Percentiles rank a stretch among this genome's conserved stretches.
Evolutionary conservation across 352 stramenopile genomes (phyloP).

Genomic region (Phytophthora hibernalis): DNA sequence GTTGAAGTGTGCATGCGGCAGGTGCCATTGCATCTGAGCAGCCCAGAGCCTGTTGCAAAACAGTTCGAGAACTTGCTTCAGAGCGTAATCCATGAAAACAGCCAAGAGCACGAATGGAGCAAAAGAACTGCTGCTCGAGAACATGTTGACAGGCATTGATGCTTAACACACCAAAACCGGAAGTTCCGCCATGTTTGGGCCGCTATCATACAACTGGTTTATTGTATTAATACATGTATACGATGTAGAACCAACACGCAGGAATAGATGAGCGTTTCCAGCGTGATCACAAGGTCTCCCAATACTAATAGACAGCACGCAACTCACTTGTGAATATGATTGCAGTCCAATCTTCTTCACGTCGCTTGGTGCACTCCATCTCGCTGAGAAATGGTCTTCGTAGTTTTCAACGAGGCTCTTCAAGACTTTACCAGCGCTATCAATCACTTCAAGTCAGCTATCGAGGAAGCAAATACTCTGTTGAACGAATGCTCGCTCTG

Average conservation of each 20-base stretch:
- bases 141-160: conserved; percentile 2
- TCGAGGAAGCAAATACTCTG: conserved; percentile 19
- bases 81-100: conserved; percentile 15
- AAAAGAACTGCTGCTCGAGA: conserved; percentile 10
- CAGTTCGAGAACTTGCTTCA: conserved; percentile 11
- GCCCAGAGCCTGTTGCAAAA: neutral
- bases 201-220: no score
- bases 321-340: neutral
- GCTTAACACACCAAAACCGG: no score
- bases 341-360: neutral
- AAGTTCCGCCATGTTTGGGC: no score
- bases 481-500: conserved; percentile 20
- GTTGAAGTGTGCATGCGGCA: conserved; percentile 12
- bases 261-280: no score
- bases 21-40: no score
- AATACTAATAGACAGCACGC: no score
- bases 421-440: conserved; percentile 6
- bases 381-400: conserved; percentile 2
- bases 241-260: no score
- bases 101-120: conserved; percentile 7
- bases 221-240: no score
- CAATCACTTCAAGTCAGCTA: conserved; percentile 26
- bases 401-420: neutral
- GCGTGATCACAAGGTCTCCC: no score
- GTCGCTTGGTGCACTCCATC: neutral